Evolutionary conservation across 225 moss, liverwort and hornwort genomes (phyloP), one percentile per base, ranked within the genome.

Genomic region (Pleurozium schreberi): DNA sequence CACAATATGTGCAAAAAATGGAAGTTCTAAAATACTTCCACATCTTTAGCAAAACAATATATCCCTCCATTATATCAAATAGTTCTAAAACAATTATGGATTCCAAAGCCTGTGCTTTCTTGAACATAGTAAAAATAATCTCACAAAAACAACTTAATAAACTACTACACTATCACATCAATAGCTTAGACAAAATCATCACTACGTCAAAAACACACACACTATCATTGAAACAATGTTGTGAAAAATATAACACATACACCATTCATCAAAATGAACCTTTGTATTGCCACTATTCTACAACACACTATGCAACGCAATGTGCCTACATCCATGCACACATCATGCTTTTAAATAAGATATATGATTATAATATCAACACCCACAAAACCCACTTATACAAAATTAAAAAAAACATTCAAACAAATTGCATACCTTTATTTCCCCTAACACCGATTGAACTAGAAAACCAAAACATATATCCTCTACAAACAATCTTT

Each of bases 371-470:
- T 3, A 25, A 69, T 69, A 69, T 25, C 8, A 43, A 2, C 43
- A 43, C 27, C 71, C 7, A 71, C 16, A 45, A 28, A 45, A 3
- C 28, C 10, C 10, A 27, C 3, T 71, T 3, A 73, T 5, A 70
- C 27, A 43, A 67, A 67, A 12, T 1, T 14, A 26, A 42, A n/a
- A 0, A 42, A 25, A 42, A 26, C 26, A 43, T 26, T 70, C 15
- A 42, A 3, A 43, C 10, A 73, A 5, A 10, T 45, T 6, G 10
- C 28, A 28, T 2, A 73, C 45, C 17, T 45, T 45, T 3, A 45
- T 10, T 9, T 4, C 7, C 10, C 9, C 6, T n/a, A n/a, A 8
- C 4, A 6, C 9, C 5, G 10, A 10, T 45, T 30, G 18, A 5
- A 28, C 0, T 16, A 1, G 5, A 71, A 71, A 70, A 43, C 45